Percentiles rank a stretch among this genome's conserved stretches.
Conservation (phyloP, 768 basidiomycete species). For the Leucocoprinus sp. region DNA sequence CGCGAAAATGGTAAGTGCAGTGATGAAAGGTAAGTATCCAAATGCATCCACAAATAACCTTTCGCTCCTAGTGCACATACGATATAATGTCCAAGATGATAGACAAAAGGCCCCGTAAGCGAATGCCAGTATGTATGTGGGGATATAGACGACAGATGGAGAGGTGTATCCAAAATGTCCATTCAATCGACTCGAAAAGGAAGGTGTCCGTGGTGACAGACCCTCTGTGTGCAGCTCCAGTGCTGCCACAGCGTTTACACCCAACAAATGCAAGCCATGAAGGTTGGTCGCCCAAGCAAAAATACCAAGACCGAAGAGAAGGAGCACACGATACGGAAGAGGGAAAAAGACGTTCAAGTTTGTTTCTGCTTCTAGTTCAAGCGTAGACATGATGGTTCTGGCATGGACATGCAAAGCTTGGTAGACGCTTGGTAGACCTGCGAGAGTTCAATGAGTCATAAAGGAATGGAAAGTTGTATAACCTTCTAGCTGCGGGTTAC, state of each 20-base stretch:
- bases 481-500: not conserved
- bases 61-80: slow-evolving; percentile 50
- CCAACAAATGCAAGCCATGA: slow-evolving; percentile 67
- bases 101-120: slow-evolving; percentile 56
- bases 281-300: slow-evolving; percentile 92
- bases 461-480: not conserved
- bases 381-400: slow-evolving; percentile 11
- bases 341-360: slow-evolving; percentile 60
- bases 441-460: slow-evolving; percentile 7
- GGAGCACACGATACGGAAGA: slow-evolving; percentile 86
- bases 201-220: slow-evolving; percentile 13
- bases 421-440: not conserved
- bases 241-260: slow-evolving; percentile 64
- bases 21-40: slow-evolving; percentile 68
- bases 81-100: slow-evolving; percentile 62
- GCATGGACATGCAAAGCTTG: too few relatives aligned
- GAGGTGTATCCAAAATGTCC: slow-evolving; percentile 15
- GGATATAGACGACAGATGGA: slow-evolving; percentile 33
- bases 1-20: slow-evolving; percentile 47
- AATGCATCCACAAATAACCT: slow-evolving; percentile 58
- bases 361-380: slow-evolving; percentile 26
- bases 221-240: slow-evolving; percentile 54
- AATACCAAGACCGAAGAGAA: slow-evolving; percentile 70
- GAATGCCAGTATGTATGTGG: slow-evolving; percentile 61
- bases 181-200: not conserved